Evolutionary conservation across 139 green algal species (phyloP).

Genomic region (Micractinium sp.): DNA sequence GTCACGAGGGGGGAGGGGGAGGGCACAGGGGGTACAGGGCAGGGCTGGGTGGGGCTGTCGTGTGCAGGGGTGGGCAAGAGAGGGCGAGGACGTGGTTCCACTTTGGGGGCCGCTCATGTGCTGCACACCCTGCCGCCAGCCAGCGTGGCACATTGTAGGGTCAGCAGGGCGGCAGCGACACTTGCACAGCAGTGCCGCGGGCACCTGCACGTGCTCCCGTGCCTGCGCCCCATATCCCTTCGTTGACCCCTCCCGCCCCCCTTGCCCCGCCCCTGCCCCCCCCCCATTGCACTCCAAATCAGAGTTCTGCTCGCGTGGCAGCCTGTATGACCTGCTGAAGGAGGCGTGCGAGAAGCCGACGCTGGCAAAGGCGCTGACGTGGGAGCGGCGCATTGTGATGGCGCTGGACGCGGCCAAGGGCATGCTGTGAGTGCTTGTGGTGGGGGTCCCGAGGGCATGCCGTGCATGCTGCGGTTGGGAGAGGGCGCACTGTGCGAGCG

Average conservation of each 20-base stretch:
- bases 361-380: conserved; percentile 51
- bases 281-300: neutral
- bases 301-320: conserved; percentile 58
- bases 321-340: conserved; percentile 66
- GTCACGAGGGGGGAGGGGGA: too few species aligned
- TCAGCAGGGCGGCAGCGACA: neutral
- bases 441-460: neutral
- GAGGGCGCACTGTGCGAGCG: too few species aligned
- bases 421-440: neutral
- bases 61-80: too few species aligned
- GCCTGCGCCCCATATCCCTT: neutral
- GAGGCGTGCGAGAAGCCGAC: conserved; percentile 22
- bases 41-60: too few species aligned
- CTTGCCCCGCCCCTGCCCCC: neutral
- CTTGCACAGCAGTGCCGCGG: neutral
- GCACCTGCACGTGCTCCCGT: neutral
- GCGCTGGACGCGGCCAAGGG: conserved; percentile 66
- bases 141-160: too few species aligned
- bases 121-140: too few species aligned
- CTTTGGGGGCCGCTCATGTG: too few species aligned
- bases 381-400: conserved; percentile 56
- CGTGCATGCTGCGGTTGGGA: neutral
- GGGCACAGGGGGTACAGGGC: too few species aligned
- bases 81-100: too few species aligned
- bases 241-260: neutral